Percentiles rank a stretch among this genome's conserved stretches.
Evolutionary conservation across 192 early-diverging fungal species (phyloP).

Genomic region (Gaertneriomyces sp.): DNA sequence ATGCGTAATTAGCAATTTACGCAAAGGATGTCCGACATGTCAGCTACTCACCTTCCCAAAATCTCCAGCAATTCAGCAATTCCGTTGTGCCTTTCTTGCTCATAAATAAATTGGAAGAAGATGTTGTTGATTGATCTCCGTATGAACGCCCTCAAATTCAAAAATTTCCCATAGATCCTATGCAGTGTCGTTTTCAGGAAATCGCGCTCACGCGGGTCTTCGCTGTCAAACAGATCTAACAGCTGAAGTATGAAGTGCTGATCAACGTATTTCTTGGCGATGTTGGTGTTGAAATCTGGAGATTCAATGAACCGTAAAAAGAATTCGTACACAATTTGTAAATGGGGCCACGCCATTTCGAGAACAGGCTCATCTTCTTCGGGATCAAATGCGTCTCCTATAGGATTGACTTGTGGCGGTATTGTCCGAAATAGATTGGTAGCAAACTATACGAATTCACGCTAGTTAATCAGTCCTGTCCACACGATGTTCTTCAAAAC

Average conservation of each 20-base stretch:
- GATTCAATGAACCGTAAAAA: conserved; percentile 98
- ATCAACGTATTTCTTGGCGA: conserved; percentile 96
- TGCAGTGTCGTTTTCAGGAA: conserved; percentile 98
- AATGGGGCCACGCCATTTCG: conserved; percentile 96
- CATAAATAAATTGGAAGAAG: conserved; percentile 98
- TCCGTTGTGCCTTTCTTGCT: conserved; percentile 94
- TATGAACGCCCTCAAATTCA: conserved; percentile 95
- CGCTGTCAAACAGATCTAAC: conserved; percentile 96
- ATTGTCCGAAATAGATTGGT: conserved; percentile 95
- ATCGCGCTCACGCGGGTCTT: conserved; percentile 98
- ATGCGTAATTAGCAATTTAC: conserved; percentile 10
- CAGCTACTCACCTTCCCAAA: conserved; percentile 74
- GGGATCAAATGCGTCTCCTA: conserved; percentile 95
- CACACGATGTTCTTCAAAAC: conserved; percentile 5
- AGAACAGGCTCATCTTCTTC: conserved; percentile 99
- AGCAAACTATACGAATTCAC: conserved; percentile 64
- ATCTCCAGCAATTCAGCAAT: conserved; percentile 98
- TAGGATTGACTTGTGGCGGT: conserved; percentile 91
- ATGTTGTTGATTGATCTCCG: conserved; percentile 96
- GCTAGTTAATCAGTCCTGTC: background rate
- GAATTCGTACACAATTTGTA: conserved; percentile 97
- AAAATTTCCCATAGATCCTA: conserved; percentile 97
- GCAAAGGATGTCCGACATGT: background rate
- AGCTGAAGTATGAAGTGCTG: conserved; percentile 92
- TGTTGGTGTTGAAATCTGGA: conserved; percentile 94